These are phyloP conservation scores for Drechmeria coniospora DNA, from an alignment of 2,329 filamentous ascomycete species.

Conservation along the genomic window DNA sequence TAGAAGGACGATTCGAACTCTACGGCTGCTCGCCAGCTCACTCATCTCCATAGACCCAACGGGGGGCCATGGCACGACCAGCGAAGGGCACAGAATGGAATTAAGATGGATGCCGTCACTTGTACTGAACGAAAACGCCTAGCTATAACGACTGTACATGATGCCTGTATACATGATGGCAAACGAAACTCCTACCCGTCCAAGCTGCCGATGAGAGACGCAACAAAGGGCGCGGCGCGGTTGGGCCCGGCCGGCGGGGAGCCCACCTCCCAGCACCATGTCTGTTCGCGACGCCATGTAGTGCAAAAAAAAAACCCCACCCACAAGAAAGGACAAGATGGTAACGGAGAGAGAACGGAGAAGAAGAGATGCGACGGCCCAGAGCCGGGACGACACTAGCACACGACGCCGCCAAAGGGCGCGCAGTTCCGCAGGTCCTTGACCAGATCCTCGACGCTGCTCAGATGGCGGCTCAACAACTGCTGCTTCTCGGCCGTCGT, in stretches of 20 bases:
- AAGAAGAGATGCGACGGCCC: not conserved
- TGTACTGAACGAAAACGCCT: too few species aligned
- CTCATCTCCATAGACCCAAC: too few species aligned
- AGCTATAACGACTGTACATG: slow-evolving; percentile 15
- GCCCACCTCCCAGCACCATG: too few species aligned
- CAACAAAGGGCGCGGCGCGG: too few species aligned
- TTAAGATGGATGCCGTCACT: not conserved
- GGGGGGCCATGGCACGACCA: not conserved
- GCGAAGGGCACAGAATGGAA: not conserved
- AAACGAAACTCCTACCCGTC: too few species aligned
- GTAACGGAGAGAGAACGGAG: not conserved
- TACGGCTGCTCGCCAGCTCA: too few species aligned
- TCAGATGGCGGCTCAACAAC: slow-evolving; percentile 61
- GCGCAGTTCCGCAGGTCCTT: slow-evolving; percentile 68
- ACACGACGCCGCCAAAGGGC: slow-evolving; percentile 51
- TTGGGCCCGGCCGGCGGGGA: too few species aligned
- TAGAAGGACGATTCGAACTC: slow-evolving; percentile 26
- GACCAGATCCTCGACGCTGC: slow-evolving; percentile 71
- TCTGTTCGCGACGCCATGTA: too few species aligned
- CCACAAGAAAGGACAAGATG: not conserved
- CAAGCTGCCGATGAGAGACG: too few species aligned
- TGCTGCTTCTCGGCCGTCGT: slow-evolving; percentile 70
- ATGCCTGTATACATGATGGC: slow-evolving; percentile 9
- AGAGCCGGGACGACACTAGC: slow-evolving; percentile 12
- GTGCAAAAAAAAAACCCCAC: not conserved